A percentile compares a stretch with the other conserved stretches of the same genome.
These are phyloP conservation scores for Stephania japonica DNA, from an alignment of 164 flowering plant species.

Conservation along the genomic window DNA sequence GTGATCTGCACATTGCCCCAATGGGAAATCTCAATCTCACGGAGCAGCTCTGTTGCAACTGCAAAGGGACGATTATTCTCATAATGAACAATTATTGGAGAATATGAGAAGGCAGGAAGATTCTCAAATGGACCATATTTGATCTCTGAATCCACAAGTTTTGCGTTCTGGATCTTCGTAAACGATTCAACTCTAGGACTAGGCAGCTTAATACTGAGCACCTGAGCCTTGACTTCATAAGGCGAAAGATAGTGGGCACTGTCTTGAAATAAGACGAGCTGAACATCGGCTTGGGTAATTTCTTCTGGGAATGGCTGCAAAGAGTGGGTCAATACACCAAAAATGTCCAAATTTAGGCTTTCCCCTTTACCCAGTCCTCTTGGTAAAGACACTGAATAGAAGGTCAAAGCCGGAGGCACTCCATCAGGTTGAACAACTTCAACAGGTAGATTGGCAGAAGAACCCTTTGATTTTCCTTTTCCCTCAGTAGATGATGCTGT, in stretches of 20 bases:
- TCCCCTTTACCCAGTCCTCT: conserved; percentile 57
- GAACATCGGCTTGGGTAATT: conserved; percentile 76
- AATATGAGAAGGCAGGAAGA: conserved; percentile 59
- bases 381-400: conserved; percentile 59
- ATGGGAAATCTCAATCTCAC: conserved; percentile 92
- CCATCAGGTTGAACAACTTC: conserved; percentile 44
- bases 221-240: conserved; percentile 60
- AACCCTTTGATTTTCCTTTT: conserved; percentile 56
- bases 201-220: conserved; percentile 61
- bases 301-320: conserved; percentile 82
- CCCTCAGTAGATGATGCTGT: conserved; percentile 40
- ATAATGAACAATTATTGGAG: conserved; percentile 65
- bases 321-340: conserved; percentile 58
- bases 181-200: conserved; percentile 73
- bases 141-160: conserved; percentile 69
- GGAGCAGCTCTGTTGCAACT: conserved; percentile 66
- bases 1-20: conserved; percentile 94
- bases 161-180: conserved; percentile 65
- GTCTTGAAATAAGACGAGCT: conserved; percentile 74
- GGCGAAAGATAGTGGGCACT: conserved; percentile 76
- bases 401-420: conserved; percentile 54
- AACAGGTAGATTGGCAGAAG: conserved; percentile 34
- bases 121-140: conserved; percentile 86
- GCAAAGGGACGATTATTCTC: conserved; percentile 72
- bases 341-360: conserved; percentile 50